Evolutionary conservation across 345 rosid genomes (phyloP).

Genomic region (Cochlearia excelsa): DNA sequence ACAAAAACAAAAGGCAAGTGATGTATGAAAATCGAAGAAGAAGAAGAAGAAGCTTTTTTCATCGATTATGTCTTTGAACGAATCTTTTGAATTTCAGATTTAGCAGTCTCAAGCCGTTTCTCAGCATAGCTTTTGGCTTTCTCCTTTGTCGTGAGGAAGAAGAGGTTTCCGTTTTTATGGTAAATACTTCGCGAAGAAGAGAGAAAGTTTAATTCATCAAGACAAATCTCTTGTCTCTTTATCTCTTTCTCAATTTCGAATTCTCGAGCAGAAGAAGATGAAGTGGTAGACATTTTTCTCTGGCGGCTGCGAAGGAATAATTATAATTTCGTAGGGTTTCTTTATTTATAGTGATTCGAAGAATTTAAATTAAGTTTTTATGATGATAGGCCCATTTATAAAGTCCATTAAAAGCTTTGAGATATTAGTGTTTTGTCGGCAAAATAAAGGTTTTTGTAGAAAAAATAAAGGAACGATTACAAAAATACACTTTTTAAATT

Average conservation of each 20-base stretch:
- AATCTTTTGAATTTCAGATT: constrained; percentile 29
- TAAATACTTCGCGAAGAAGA: constrained; percentile 35
- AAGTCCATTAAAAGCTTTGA: no score
- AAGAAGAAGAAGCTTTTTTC: constrained; percentile 1
- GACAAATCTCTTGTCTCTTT: constrained; percentile 28
- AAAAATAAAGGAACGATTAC: no score
- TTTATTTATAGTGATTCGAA: no score
- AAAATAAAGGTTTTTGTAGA: no score
- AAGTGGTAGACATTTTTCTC: constrained; percentile 17
- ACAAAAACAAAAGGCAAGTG: no score
- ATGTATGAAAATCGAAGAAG: no score
- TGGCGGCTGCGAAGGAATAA: background rate
- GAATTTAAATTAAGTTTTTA: no score
- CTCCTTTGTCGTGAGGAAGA: constrained; percentile 27
- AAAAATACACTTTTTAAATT: no score
- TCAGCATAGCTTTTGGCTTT: constrained; percentile 23
- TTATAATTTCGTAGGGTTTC: no score
- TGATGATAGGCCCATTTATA: no score
- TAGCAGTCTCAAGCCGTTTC: constrained; percentile 19
- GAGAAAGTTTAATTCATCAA: constrained; percentile 31
- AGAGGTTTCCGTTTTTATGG: constrained; percentile 28
- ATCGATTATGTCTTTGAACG: constrained; percentile 1
- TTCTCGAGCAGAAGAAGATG: constrained; percentile 13
- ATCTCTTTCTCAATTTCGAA: constrained; percentile 29
- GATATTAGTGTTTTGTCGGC: no score